Percentiles rank a stretch among this genome's conserved stretches.
These are phyloP conservation scores for Colletotrichum karsti DNA, from an alignment of 2,329 filamentous ascomycete genomes.

Conservation along the genomic window DNA sequence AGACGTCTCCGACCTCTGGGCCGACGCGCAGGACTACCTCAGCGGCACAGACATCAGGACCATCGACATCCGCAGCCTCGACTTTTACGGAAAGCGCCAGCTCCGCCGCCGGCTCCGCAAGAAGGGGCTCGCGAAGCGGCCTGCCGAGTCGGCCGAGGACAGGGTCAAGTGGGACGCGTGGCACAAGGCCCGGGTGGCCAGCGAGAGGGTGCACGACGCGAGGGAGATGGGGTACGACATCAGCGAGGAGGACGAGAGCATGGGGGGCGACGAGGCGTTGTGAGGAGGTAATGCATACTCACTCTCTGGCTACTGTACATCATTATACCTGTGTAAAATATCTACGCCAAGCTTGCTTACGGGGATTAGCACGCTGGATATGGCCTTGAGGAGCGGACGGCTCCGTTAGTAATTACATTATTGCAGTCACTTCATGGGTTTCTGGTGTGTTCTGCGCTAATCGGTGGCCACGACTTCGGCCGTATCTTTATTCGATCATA, in stretches of 20 bases:
- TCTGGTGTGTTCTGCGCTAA: neutral
- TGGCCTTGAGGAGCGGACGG: neutral
- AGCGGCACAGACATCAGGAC: slow-evolving; percentile 54
- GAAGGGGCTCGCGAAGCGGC: slow-evolving; percentile 49
- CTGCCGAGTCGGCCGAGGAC: slow-evolving; percentile 49
- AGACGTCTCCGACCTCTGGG: slow-evolving; percentile 54
- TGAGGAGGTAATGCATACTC: slow-evolving; percentile 16
- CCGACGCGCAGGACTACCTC: slow-evolving; percentile 56
- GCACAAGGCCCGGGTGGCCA: slow-evolving; percentile 48
- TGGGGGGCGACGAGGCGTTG: slow-evolving; percentile 41
- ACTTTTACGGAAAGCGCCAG: slow-evolving; percentile 55
- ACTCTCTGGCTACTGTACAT: neutral
- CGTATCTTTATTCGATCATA: too few relatives aligned
- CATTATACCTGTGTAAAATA: slow-evolving; percentile 6
- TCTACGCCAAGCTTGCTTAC: neutral
- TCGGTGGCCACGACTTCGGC: too few relatives aligned
- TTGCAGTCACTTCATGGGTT: neutral
- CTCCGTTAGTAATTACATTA: neutral
- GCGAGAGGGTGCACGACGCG: slow-evolving; percentile 48
- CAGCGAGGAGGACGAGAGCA: slow-evolving; percentile 44
- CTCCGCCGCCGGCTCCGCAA: slow-evolving; percentile 60
- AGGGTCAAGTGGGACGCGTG: slow-evolving; percentile 53
- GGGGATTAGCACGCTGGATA: slow-evolving; percentile 14
- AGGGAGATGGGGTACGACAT: slow-evolving; percentile 50
- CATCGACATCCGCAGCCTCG: slow-evolving; percentile 52